Evolutionary conservation across 2,329 filamentous ascomycete species (phyloP).

Genomic region (Penicillium italicum): DNA sequence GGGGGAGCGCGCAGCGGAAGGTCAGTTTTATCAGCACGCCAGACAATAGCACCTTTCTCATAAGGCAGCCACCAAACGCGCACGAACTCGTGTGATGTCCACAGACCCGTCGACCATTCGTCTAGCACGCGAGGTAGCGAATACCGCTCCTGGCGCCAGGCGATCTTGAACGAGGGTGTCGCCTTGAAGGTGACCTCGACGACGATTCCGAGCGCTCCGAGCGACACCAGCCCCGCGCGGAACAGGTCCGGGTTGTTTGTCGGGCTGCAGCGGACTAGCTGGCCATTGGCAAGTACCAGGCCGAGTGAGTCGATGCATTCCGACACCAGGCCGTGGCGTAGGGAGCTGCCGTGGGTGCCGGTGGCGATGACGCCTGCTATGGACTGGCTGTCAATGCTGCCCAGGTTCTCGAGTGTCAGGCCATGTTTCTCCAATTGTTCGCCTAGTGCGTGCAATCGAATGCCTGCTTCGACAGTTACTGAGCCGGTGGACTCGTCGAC

Average conservation of each 20-base stretch:
- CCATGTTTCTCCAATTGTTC: slow-evolving; percentile 69
- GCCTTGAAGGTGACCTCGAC: slow-evolving; percentile 83
- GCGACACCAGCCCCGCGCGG: slow-evolving; percentile 77
- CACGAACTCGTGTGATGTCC: slow-evolving; percentile 83
- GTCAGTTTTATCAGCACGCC: slow-evolving; percentile 77
- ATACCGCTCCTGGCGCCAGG: slow-evolving; percentile 79
- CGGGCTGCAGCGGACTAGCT: slow-evolving; percentile 64
- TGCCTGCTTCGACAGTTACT: slow-evolving; percentile 81
- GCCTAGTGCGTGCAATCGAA: slow-evolving; percentile 72
- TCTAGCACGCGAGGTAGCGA: slow-evolving; percentile 65
- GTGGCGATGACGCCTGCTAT: slow-evolving; percentile 90
- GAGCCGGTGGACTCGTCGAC: slow-evolving; percentile 64
- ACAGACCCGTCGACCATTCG: slow-evolving; percentile 70
- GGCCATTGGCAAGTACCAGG: slow-evolving; percentile 78
- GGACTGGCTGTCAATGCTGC: slow-evolving; percentile 92
- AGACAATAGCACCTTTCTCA: slow-evolving; percentile 79
- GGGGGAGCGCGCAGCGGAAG: slow-evolving; percentile 58
- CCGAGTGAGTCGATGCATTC: slow-evolving; percentile 71
- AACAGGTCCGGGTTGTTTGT: slow-evolving; percentile 74
- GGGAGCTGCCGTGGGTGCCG: slow-evolving; percentile 85
- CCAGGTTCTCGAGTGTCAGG: slow-evolving; percentile 84
- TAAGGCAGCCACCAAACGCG: slow-evolving; percentile 98
- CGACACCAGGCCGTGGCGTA: slow-evolving; percentile 78
- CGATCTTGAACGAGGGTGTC: slow-evolving; percentile 74
- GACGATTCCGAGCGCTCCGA: slow-evolving; percentile 88